A percentile compares a stretch with the other conserved stretches of the same genome.
Conservation (phyloP, 495 filamentous ascomycete species). For the Daldinia grandis region DNA sequence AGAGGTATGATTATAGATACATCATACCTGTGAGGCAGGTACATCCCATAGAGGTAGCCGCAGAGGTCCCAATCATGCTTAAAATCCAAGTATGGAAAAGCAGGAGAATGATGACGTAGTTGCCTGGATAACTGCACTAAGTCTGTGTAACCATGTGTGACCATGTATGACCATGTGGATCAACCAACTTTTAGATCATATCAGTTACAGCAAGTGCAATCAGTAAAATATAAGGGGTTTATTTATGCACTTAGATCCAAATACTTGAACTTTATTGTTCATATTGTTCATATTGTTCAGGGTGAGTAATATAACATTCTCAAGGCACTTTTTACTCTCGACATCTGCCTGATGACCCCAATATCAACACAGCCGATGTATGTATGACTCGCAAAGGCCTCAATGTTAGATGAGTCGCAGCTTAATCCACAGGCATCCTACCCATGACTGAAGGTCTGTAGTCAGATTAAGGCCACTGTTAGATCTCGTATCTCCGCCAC, state of each 20-base stretch:
- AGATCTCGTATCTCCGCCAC: conserved; percentile 27
- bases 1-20: not conserved
- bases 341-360: no score
- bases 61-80: not conserved
- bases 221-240: no score
- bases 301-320: no score
- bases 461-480: conserved; percentile 22
- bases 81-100: not conserved
- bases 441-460: not conserved
- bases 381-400: not conserved
- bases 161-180: not conserved
- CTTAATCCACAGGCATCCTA: not conserved
- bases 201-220: no score
- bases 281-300: no score
- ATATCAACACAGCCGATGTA: not conserved
- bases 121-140: not conserved
- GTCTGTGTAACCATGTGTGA: not conserved
- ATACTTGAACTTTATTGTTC: no score
- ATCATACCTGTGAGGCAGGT: not conserved
- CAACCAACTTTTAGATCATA: not conserved
- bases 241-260: no score
- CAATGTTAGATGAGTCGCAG: not conserved
- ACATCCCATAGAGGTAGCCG: not conserved
- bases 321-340: no score
- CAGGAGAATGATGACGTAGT: not conserved